Evolutionary conservation across 371 early-diverging fungal genomes (phyloP).

Genomic region (Mortierella sp.): DNA sequence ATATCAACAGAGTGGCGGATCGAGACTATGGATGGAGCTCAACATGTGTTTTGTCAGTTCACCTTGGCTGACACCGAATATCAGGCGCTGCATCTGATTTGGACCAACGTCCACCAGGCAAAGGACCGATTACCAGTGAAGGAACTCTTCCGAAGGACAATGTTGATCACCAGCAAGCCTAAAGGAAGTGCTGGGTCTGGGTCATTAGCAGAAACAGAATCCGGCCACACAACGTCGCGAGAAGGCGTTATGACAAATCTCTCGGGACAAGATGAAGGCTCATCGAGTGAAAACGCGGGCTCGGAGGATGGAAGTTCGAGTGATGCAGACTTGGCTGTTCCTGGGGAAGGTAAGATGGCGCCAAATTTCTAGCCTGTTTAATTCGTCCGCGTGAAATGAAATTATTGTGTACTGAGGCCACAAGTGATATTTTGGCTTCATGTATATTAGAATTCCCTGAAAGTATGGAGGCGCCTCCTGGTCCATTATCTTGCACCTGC

Average conservation of each 20-base stretch:
- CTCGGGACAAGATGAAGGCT: background rate
- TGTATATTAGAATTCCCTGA: slow-evolving; percentile 45
- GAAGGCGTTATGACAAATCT: slow-evolving; percentile 29
- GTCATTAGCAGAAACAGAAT: slow-evolving; percentile 51
- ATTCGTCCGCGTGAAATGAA: background rate
- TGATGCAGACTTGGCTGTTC: slow-evolving; percentile 23
- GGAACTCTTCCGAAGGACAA: slow-evolving; percentile 36
- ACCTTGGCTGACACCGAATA: slow-evolving; percentile 51
- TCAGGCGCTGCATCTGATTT: slow-evolving; percentile 49
- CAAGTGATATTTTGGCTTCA: background rate
- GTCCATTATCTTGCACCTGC: slow-evolving; percentile 71
- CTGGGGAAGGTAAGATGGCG: slow-evolving; percentile 30
- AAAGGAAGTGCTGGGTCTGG: slow-evolving; percentile 54
- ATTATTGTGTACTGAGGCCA: no score
- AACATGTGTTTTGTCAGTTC: slow-evolving; percentile 52
- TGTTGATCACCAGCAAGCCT: slow-evolving; percentile 47
- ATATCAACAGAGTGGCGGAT: slow-evolving; percentile 56
- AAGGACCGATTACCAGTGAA: slow-evolving; percentile 43
- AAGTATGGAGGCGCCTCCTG: slow-evolving; percentile 61
- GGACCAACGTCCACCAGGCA: slow-evolving; percentile 47
- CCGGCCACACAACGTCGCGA: slow-evolving; percentile 32
- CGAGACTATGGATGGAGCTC: slow-evolving; percentile 43
- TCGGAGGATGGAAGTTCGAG: background rate
- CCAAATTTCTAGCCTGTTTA: background rate
- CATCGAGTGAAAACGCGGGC: background rate